Base-by-base conservation (phyloP, 257 asterid genomes). In the Ballota nigra region DNA sequence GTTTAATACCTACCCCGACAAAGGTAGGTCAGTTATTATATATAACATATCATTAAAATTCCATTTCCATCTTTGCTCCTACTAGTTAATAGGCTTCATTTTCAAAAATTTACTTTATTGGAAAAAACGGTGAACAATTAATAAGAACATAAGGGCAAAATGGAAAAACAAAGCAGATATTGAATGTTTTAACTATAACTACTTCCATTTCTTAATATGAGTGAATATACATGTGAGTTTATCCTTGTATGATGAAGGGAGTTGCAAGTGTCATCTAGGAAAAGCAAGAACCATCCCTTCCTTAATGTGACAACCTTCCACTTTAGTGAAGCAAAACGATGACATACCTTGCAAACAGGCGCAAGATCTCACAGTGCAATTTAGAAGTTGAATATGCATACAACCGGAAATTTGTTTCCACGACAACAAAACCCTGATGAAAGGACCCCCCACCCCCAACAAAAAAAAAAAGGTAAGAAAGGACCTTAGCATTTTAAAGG, bases 331-430 rank as follows among this genome's bases (percentile, higher is more conserved):
- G 56, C 18, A 77, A 70, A 64, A 2, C 16, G 38, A 40, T 9
- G 10, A 43, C 78, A 40, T 85, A 94, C 98, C 95, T 95, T 73
- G 99, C 74, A 68, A 95, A 95, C 74, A 95, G 95, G 62, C 98
- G 97, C 74, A 95, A 78, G 78, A 95, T 92, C 86, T 92, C 98
- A 58, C 90, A 85, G 71, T 95, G 99, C 77, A 95, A 76, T 74
- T 89, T 92, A 28, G 99, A 95, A 38, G 97, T 63, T 78, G 99
- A 89, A 77, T 95, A 95, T 41, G 99, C 98, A 67, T 95, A 95
- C 82, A 88, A 47, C 79, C 97, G 91, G 77, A 95, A 95, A 83
- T 95, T 91, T 36, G 99, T 95, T 82, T 95, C 99, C 80, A 95
- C 92, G 4, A 95, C 97, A 74, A 95, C 95, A 81, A 82, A 92